Base-by-base conservation (phyloP, 2,329 filamentous ascomycete species). In the Helotiales sp. region DNA sequence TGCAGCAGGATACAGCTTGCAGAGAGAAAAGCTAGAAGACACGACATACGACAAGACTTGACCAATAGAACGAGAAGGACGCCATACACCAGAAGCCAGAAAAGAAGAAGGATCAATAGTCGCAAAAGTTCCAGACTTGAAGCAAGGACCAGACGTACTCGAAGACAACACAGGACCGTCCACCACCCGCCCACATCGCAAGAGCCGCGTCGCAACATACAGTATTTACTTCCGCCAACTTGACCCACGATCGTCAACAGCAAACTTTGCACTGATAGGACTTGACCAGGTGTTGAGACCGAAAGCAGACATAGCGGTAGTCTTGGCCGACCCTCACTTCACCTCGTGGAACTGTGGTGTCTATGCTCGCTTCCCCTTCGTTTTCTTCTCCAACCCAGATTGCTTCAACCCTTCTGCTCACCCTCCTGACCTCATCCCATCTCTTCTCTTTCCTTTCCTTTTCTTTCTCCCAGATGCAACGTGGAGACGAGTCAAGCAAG, bases 231-330 rank as follows among this genome's bases (percentile, higher is more conserved):
- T 17, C 13, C 30, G n/a, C 32, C 54, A 17, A 57, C 32, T 24
- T 34, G 54, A 57, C 30, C 54, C 54, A 57, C 54, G 54, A 57
- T 57, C 32, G 54, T 57, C 54, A 32, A 57, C 54, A 24, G 37
- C 52, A 55, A 55, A 55, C 30, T 34, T 34, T 55, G 7, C 28
- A 34, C 17, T 55, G 52, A 55, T 15, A 54, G 47, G 47, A 50
- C 47, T 26, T 13, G n/a, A 20, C 17, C 20, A 17, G 8, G 15
- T 6, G 22, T 34, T 32, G 26, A 32, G 52, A 55, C 37, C 30
- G 52, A 55, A 55, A 34, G 30, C 10, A 55, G 52, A 37, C 52
- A 55, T 22, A 55, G 52, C 30, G 52, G 52, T 55, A 55, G n/a
- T 55, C 52, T 55, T 55, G 52, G 52, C 52, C 20, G 52, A 17